Base-by-base conservation (phyloP, 495 filamentous ascomycete species). In the Xylaria flabelliformis region DNA sequence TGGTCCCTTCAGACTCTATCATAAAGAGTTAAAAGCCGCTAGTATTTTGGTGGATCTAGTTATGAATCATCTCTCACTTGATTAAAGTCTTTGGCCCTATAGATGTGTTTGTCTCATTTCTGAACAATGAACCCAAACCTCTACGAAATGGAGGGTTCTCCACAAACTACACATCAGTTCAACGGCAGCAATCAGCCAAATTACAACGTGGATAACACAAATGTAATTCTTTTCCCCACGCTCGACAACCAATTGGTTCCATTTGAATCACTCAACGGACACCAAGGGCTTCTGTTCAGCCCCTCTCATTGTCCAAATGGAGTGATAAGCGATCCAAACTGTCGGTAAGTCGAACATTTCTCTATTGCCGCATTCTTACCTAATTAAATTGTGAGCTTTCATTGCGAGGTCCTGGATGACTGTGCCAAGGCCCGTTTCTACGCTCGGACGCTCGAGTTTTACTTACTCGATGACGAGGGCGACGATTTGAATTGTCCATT, bases 341-440 rank as follows among this genome's bases (percentile, higher is more conserved):
- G 66, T 36, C 21, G 10, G 66, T 59, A 59, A 1, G 66, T 69
- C 32, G 39, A 46, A 32, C n/a, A n/a, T 9, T 21, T 29, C n/a
- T 58, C 53, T 51, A 7, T 42, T 41, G 3, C 34, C 32, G 4
- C 32, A 19, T 29, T 46, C 13, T 41, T 44, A 5, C 1, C 39
- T 69, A 59, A 69, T n/a, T 2, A 19, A 26, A 9, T 59, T 46
- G 5, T 29, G 24, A 71, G 68, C 15, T 71, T 63, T 69, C 34
- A 6, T 19, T 24, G n/a, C 13, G 69, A 64, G 3, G 62, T 71
- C n/a, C 24, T 75, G 3, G 72, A 75, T 17, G 64, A 75, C 12
- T 74, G 72, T 44, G 61, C 65, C 17, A 68, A 66, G 42, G 71
- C 61, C 15, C 71, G 73, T 15, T 73, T 75, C 7, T 75, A 63